Evolutionary conservation across 2,329 filamentous ascomycete genomes (phyloP), one percentile per base, ranked within the genome.

Genomic region (Cladophialophora immunda): DNA sequence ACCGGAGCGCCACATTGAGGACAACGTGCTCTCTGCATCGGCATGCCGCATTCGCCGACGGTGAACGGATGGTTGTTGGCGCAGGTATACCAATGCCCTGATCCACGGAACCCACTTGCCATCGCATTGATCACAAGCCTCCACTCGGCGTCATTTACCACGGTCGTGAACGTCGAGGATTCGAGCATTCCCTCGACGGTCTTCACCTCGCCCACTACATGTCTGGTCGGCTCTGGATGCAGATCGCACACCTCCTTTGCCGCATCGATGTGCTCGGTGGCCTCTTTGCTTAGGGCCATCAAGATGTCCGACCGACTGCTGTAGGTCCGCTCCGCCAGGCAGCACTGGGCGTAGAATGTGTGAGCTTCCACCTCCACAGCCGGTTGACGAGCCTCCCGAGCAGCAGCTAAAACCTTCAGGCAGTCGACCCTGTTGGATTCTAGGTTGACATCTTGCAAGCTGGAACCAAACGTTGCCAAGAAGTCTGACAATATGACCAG

Each of bases 11-110:
- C 72, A 56, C 75, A 76, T 62, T 76, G 65, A n/a, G 61, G 61
- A 63, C 61, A 63, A 17, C 50, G 30, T n/a, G 52, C 47, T 22
- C 25, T 15, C 34, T 63, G n/a, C 52, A 55, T 63, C 13, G 61
- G 47, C 50, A 60, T 32, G 22, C 56, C 56, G 57, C 63, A 61
- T 22, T 65, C 57, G 7, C 56, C 56, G 15, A 67, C 32, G 11
- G 41, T 27, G 45, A 66, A 65, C 57, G 41, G 84, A 72, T 89
- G 86, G 0, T 83, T 82, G 64, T 87, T 87, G 27, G 69, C 76
- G 68, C 86, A 89, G 0, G 77, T 80, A 74, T 89, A 90, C 88
- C 87, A 90, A 69, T 89, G 86, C 0, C 88, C 88, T 0, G 83
- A 86, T 0, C 84, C 83, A 0, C 60, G 67, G 41, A 87, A 83